Percentiles rank a stretch among this genome's conserved stretches.
phyloP scores from a whole-genome alignment of 2,329 filamentous ascomycete genomes.

The Penicillium sp. region DNA sequence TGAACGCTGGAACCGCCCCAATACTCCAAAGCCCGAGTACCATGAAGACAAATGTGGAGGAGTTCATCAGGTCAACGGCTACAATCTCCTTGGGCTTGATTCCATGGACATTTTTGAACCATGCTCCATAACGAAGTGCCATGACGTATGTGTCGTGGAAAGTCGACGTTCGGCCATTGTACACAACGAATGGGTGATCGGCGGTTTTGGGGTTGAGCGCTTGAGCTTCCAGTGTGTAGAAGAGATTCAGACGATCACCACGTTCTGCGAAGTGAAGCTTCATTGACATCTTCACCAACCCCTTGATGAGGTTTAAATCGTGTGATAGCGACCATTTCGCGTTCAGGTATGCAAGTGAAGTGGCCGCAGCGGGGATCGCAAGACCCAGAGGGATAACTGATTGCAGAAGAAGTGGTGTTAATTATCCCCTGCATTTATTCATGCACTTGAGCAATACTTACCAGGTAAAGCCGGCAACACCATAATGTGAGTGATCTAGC shows the following conservation, averaged over 20 bases:
- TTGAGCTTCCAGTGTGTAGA: conserved; percentile 71
- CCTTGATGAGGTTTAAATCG: conserved; percentile 63
- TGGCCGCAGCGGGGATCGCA: conserved; percentile 63
- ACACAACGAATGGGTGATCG: conserved; percentile 62
- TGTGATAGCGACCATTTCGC: conserved; percentile 68
- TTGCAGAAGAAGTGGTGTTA: conserved; percentile 3
- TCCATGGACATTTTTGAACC: conserved; percentile 65
- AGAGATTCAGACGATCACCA: conserved; percentile 66
- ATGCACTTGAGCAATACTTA: neutral
- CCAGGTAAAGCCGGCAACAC: neutral
- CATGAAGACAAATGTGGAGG: conserved; percentile 73
- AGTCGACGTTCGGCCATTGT: conserved; percentile 68
- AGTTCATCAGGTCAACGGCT: conserved; percentile 79
- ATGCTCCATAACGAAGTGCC: conserved; percentile 71
- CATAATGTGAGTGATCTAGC: neutral
- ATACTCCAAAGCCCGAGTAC: conserved; percentile 79
- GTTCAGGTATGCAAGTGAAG: conserved; percentile 75
- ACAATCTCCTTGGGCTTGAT: conserved; percentile 74
- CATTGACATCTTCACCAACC: conserved; percentile 51
- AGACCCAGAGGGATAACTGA: conserved; percentile 41
- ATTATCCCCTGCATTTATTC: neutral
- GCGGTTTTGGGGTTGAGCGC: conserved; percentile 59
- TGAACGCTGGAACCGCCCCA: conserved; percentile 78
- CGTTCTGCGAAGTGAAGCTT: conserved; percentile 52
- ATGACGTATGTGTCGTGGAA: conserved; percentile 74